These are phyloP conservation scores for Tricladium varicosporioides DNA, from an alignment of 2,329 filamentous ascomycete species.

Conservation along the genomic window DNA sequence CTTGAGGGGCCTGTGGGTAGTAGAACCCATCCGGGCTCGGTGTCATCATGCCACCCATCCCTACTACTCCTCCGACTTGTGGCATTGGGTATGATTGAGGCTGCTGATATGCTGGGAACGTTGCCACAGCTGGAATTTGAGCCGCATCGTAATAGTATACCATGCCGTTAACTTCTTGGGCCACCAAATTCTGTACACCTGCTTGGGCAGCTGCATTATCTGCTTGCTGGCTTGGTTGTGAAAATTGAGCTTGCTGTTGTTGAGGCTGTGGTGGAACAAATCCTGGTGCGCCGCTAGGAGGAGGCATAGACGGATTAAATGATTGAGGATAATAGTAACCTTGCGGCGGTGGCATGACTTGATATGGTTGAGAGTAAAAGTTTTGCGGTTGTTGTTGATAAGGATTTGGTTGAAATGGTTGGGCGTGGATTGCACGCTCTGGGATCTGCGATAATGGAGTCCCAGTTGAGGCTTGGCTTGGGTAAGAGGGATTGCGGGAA, in stretches of 20 bases:
- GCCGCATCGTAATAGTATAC: constrained; percentile 89
- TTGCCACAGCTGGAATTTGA: constrained; percentile 53
- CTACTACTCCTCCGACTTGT: constrained; percentile 53
- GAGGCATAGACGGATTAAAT: constrained; percentile 45
- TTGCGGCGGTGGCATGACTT: constrained; percentile 54
- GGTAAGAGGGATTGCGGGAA: constrained; percentile 65
- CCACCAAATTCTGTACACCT: constrained; percentile 60
- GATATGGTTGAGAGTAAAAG: constrained; percentile 56
- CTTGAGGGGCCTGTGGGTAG: constrained; percentile 53
- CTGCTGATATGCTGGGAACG: constrained; percentile 45
- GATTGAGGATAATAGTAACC: constrained; percentile 68
- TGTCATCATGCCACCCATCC: constrained; percentile 80
- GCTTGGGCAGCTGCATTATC: constrained; percentile 41
- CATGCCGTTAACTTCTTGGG: constrained; percentile 92
- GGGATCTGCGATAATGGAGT: constrained; percentile 90
- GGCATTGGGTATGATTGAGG: constrained; percentile 54
- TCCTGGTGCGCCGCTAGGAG: constrained; percentile 33
- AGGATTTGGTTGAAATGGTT: constrained; percentile 78
- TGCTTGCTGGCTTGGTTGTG: constrained; percentile 32
- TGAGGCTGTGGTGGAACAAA: constrained; percentile 28
- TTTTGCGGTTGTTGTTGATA: constrained; percentile 53
- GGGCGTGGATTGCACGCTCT: constrained; percentile 86
- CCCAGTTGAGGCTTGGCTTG: constrained; percentile 67
- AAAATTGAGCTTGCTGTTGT: constrained; percentile 30
- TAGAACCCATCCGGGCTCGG: constrained; percentile 69